A percentile compares a stretch with the other conserved stretches of the same genome.
Evolutionary conservation across 257 asterid genomes (phyloP).

Genomic region (Primulina tabacum): DNA sequence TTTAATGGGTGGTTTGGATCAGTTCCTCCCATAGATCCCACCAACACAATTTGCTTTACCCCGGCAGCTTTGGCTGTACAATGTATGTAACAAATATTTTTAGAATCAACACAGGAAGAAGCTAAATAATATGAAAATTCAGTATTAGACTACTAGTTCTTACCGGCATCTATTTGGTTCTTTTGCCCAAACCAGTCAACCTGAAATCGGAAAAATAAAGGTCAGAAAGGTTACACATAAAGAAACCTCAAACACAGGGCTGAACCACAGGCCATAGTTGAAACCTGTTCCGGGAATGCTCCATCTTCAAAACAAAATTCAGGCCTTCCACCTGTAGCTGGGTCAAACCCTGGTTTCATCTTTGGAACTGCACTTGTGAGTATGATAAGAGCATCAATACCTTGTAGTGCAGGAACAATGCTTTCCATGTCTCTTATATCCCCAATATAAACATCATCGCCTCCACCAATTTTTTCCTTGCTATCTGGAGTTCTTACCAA

Average conservation of each 20-base stretch:
- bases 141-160: slow-evolving; percentile 18
- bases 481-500: slow-evolving; percentile 85
- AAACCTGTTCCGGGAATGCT: slow-evolving; percentile 76
- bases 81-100: not conserved
- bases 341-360: slow-evolving; percentile 91
- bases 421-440: slow-evolving; percentile 63
- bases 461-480: slow-evolving; percentile 79
- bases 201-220: slow-evolving; percentile 32
- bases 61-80: slow-evolving; percentile 93
- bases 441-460: slow-evolving; percentile 71
- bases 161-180: slow-evolving; percentile 94
- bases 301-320: slow-evolving; percentile 92
- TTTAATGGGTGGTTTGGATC: slow-evolving; percentile 71
- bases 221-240: not conserved
- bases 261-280: not conserved
- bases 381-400: slow-evolving; percentile 74
- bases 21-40: slow-evolving; percentile 98
- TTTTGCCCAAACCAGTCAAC: slow-evolving; percentile 96
- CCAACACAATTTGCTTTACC: slow-evolving; percentile 88
- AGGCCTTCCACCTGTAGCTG: slow-evolving; percentile 77
- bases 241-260: not conserved
- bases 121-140: not conserved
- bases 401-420: slow-evolving; percentile 63
- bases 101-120: slow-evolving; percentile 5
- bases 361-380: slow-evolving; percentile 94